A percentile compares a stretch with the other conserved stretches of the same genome.
Evolutionary conservation across 2,329 filamentous ascomycete species (phyloP).

Genomic region (Xylariaceae sp.): DNA sequence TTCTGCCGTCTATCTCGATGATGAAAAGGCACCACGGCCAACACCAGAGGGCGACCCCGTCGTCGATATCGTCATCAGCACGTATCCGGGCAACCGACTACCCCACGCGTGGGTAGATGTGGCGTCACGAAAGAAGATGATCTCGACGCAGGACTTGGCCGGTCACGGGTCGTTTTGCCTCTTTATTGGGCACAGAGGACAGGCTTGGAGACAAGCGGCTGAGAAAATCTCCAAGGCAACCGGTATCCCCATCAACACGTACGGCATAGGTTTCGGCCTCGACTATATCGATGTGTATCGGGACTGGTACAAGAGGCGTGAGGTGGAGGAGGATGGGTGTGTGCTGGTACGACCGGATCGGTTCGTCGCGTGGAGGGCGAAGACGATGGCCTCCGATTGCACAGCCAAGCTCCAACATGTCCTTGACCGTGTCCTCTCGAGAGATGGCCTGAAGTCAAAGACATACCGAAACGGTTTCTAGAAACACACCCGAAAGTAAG

Average conservation of each 20-base stretch:
- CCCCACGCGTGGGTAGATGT: constrained; percentile 62
- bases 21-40: constrained; percentile 26
- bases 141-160: constrained; percentile 56
- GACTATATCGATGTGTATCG: constrained; percentile 59
- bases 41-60: constrained; percentile 26
- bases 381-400: constrained; percentile 14
- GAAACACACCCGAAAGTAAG: not conserved
- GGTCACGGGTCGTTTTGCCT: constrained; percentile 49
- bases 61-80: constrained; percentile 33
- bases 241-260: constrained; percentile 43
- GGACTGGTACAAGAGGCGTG: constrained; percentile 51
- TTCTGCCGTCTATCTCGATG: constrained; percentile 33
- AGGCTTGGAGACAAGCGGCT: constrained; percentile 48
- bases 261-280: constrained; percentile 52
- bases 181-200: constrained; percentile 51
- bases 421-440: constrained; percentile 18
- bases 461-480: not conserved
- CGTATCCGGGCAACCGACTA: constrained; percentile 54
- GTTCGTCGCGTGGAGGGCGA: constrained; percentile 50
- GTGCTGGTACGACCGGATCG: constrained; percentile 55
- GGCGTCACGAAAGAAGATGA: constrained; percentile 37
- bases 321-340: constrained; percentile 53
- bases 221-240: constrained; percentile 34
- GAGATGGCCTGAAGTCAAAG: not conserved
- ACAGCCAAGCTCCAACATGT: constrained; percentile 22